Evolutionary conservation across 2,329 filamentous ascomycete species (phyloP).

Genomic region (Epichloe baconii): DNA sequence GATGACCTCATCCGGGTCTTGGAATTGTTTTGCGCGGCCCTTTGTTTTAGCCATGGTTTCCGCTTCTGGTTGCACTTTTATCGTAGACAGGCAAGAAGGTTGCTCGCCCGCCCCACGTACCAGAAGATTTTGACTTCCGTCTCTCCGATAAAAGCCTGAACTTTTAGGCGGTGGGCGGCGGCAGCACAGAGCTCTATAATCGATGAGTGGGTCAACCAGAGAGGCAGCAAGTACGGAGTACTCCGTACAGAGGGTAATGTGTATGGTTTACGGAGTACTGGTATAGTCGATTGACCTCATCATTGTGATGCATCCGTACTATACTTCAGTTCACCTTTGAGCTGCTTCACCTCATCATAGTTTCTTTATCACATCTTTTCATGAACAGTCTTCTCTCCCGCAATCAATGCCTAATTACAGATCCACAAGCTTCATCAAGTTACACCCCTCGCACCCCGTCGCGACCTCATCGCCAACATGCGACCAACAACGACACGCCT

Average conservation of each 20-base stretch:
- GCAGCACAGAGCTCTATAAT: constrained; percentile 24
- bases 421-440: background rate
- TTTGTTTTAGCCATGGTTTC: constrained; percentile 36
- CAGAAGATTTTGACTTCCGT: constrained; percentile 15
- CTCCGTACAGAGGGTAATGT: too few species aligned
- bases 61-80: constrained; percentile 7
- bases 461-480: constrained; percentile 18
- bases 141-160: constrained; percentile 17
- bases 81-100: background rate
- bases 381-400: background rate
- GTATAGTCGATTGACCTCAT: background rate
- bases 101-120: constrained; percentile 15
- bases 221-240: background rate
- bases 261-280: too few species aligned
- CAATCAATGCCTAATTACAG: background rate
- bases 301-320: background rate
- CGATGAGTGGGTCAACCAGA: background rate
- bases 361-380: background rate
- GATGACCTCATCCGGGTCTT: constrained; percentile 48
- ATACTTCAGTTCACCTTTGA: background rate
- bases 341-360: background rate
- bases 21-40: constrained; percentile 45
- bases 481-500: constrained; percentile 23
- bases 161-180: constrained; percentile 37
- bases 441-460: background rate